Base-by-base conservation (phyloP, 2,329 filamentous ascomycete species). In the Orbilia oligospora region DNA sequence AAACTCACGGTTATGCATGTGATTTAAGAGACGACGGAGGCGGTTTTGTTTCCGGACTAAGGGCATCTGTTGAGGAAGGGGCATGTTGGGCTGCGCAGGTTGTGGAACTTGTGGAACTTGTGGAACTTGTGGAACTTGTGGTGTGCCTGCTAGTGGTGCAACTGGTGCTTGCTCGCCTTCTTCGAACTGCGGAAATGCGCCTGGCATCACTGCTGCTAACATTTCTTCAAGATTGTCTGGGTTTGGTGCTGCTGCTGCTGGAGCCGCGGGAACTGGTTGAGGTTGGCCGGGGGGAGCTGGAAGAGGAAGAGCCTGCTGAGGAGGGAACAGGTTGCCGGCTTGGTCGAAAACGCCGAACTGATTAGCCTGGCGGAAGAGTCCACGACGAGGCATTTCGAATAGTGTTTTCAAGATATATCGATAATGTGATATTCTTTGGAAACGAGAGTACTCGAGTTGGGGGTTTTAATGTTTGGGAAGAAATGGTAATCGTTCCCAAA, bases 331-430 rank as follows among this genome's bases (percentile, higher is more conserved):
- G 22, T 48, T 22, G 18, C 36, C 48, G 16, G 55, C 12, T 24
- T 33, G 48, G n/a, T 46, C 30, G 6, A 76, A 76, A 6, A 76
- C 24, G 5, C 72, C 72, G 14, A 33, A 65, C 5, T 61, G 33
- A 3, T 56, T 64, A 14, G 65, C 72, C 36, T 22, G 53, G 18
- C 55, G 44, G 18, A 76, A 61, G 41, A 76, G 56, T 5, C 72
- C 66, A 33, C 56, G 72, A 2, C 72, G 46, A 66, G 72, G 72
- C 72, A 76, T 76, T 3, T 20, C 51, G 41, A 41, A 46, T 46
- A 46, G 0, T 66, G n/a, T 1, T 33, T 49, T 6, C 1, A 36
- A 18, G 9, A 49, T n/a, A n/a, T n/a, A n/a, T n/a, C n/a, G n/a
- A n/a, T 3, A 49, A 10, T 22, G 18, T 36, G 30, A 18, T 9